phyloP scores from a whole-genome alignment of 2,329 filamentous ascomycete species.

The Fusarium sp. region DNA sequence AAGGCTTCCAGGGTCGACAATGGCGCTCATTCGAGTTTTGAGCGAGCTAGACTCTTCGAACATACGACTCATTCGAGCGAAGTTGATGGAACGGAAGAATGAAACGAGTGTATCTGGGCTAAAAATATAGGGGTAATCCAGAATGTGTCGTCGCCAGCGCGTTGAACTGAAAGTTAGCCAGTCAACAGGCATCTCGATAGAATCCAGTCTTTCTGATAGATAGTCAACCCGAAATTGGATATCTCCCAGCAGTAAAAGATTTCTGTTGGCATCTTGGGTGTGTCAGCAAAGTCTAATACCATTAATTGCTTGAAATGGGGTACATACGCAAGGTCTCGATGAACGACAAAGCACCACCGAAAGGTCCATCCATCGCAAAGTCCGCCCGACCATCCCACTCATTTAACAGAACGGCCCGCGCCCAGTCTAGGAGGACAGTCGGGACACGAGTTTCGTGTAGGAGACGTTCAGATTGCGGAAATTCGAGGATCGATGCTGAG shows the following conservation, averaged over 20 bases:
- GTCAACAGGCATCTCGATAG: constrained; percentile 77
- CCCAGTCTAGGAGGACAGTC: constrained; percentile 75
- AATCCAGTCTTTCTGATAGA: constrained; percentile 80
- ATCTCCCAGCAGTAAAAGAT: constrained; percentile 73
- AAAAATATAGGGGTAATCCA: constrained; percentile 87
- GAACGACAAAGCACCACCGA: constrained; percentile 82
- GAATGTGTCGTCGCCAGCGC: constrained; percentile 76
- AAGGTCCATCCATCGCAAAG: constrained; percentile 76
- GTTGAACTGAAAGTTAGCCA: constrained; percentile 75
- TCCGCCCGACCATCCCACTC: constrained; percentile 84
- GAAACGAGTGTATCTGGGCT: constrained; percentile 77
- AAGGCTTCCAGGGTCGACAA: constrained; percentile 66
- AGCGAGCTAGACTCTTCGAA: constrained; percentile 77
- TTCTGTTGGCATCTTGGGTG: constrained; percentile 69
- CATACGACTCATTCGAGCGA: constrained; percentile 84
- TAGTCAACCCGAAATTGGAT: constrained; percentile 81
- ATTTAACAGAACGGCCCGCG: constrained; percentile 78
- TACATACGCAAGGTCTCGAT: constrained; percentile 78
- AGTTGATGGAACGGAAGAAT: constrained; percentile 91
- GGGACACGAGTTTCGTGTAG: constrained; percentile 69
- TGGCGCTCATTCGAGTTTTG: constrained; percentile 67
- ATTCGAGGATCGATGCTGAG: constrained; percentile 60
- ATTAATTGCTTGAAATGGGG: neutral
- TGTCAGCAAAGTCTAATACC: constrained; percentile 18
- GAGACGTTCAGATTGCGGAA: constrained; percentile 63